Conservation (phyloP, 345 rosid genomes). For the Bretschneidera sinensis region DNA sequence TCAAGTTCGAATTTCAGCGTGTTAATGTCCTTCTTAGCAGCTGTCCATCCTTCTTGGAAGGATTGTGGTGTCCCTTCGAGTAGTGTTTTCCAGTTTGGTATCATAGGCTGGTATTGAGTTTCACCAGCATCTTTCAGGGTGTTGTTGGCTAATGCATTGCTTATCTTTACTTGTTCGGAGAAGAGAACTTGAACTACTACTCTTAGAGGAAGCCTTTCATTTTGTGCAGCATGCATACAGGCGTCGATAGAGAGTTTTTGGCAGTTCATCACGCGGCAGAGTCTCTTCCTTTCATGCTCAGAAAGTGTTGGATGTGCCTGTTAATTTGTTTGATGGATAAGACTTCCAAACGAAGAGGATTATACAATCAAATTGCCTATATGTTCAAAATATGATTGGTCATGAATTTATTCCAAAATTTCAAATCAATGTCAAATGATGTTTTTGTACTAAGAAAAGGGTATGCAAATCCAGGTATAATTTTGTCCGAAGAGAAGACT, state of each 20-base stretch:
- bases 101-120: slow-evolving; percentile 61
- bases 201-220: slow-evolving; percentile 82
- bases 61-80: slow-evolving; percentile 90
- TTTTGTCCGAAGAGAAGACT: too few species aligned
- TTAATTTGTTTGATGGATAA: neutral
- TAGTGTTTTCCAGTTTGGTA: slow-evolving; percentile 70
- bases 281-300: slow-evolving; percentile 91
- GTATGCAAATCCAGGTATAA: too few species aligned
- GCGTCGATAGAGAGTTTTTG: slow-evolving; percentile 97
- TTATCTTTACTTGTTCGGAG: slow-evolving; percentile 91
- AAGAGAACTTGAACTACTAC: slow-evolving; percentile 95
- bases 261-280: slow-evolving; percentile 95
- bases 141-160: slow-evolving; percentile 71
- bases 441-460: too few species aligned
- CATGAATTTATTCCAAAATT: too few species aligned
- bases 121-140: slow-evolving; percentile 62
- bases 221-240: slow-evolving; percentile 95
- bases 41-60: slow-evolving; percentile 94
- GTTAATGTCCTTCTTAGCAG: slow-evolving; percentile 90
- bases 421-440: too few species aligned
- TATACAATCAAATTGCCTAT: neutral
- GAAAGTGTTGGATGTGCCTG: slow-evolving; percentile 96
- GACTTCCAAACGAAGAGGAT: neutral
- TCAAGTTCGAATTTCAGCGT: slow-evolving; percentile 88
- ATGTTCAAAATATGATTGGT: neutral